phyloP scores from a whole-genome alignment of 352 stramenopile species.

The Globisporangium carolinianum region DNA sequence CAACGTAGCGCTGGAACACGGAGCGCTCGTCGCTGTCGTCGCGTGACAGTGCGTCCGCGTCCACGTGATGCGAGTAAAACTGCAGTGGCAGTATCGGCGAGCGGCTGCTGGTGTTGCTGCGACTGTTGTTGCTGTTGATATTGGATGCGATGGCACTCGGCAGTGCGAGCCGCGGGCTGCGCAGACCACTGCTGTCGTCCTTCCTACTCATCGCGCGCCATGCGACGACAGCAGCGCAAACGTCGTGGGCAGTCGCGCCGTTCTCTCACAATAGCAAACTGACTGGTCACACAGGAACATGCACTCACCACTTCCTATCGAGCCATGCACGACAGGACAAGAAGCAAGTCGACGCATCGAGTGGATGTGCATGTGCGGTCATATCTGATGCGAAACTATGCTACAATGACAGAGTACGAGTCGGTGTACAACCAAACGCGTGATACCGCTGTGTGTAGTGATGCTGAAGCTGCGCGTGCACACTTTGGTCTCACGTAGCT shows the following conservation, averaged over 20 bases:
- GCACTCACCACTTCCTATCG: too few species aligned
- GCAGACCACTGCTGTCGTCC: constrained; percentile 3
- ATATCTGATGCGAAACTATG: too few species aligned
- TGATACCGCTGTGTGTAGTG: too few species aligned
- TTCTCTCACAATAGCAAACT: too few species aligned
- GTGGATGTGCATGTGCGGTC: too few species aligned
- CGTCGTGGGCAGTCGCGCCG: too few species aligned
- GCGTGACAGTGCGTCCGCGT: constrained; percentile 2
- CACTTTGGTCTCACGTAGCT: constrained; percentile 5
- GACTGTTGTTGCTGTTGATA: not conserved
- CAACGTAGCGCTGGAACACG: constrained; percentile 10
- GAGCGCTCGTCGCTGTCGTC: constrained; percentile 6
- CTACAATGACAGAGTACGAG: too few species aligned
- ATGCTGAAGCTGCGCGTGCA: too few species aligned
- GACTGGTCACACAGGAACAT: too few species aligned
- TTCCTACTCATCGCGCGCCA: constrained; percentile 7
- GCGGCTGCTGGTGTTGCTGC: not conserved
- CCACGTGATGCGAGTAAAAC: constrained; percentile 6
- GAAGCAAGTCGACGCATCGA: too few species aligned
- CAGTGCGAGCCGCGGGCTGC: constrained; percentile 7
- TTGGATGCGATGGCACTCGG: not conserved
- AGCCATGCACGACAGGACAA: too few species aligned
- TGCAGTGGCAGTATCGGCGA: constrained; percentile 5
- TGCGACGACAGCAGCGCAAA: not conserved
- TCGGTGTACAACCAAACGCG: too few species aligned